These are phyloP conservation scores for Pseudogymnoascus sp. DNA, from an alignment of 2,329 filamentous ascomycete species.

Conservation along the genomic window DNA sequence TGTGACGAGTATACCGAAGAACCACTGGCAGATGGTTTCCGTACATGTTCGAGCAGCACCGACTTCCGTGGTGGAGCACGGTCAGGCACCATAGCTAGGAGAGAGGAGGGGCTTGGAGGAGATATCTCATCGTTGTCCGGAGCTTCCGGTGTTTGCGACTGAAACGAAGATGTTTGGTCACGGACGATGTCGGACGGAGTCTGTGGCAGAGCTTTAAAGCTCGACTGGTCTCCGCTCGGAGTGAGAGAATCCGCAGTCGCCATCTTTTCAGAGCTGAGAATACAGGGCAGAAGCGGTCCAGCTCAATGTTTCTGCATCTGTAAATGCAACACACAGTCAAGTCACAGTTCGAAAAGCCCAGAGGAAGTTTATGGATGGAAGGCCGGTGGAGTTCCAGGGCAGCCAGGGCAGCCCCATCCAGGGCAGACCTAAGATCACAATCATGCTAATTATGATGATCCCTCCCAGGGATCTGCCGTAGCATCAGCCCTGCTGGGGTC, in stretches of 20 bases:
- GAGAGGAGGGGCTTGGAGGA: background rate
- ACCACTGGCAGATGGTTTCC: background rate
- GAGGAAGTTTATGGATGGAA: background rate
- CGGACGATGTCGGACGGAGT: background rate
- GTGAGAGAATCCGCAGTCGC: background rate
- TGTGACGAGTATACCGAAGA: background rate
- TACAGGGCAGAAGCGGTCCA: background rate
- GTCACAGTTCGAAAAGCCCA: background rate
- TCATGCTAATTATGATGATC: conserved; percentile 4
- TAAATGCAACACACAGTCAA: background rate
- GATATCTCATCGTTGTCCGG: background rate
- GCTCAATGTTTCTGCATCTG: background rate
- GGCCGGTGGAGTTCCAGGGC: background rate
- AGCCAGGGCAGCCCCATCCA: conserved; percentile 5
- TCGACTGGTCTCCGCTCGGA: background rate
- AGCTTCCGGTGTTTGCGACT: conserved; percentile 3
- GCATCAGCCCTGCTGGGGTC: conserved; percentile 4
- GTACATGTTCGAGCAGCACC: background rate
- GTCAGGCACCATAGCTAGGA: background rate
- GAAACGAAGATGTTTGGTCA: conserved; percentile 6
- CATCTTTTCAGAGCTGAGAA: background rate
- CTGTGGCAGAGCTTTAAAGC: background rate
- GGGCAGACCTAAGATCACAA: conserved; percentile 3
- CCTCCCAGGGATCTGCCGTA: background rate
- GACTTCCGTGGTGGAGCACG: conserved; percentile 1